Evolutionary conservation across 1,284 basidiomycete genomes (phyloP), one percentile per base, ranked within the genome.

Genomic region (Trichosporon faecale): DNA sequence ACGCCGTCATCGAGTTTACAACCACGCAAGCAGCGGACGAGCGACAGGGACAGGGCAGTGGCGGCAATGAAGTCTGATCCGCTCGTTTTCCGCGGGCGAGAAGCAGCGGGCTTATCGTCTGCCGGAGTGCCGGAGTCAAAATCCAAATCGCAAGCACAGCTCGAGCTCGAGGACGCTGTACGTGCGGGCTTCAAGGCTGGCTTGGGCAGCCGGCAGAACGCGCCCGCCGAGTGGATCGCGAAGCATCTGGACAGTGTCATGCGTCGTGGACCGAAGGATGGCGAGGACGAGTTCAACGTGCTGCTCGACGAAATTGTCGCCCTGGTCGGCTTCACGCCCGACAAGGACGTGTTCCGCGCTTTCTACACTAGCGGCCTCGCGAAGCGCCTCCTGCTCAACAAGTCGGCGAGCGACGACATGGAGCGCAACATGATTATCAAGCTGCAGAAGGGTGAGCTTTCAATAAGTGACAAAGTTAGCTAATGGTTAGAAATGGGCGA

Each of bases 141-240:
- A 49, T 63, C 14, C 40, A 65, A 25, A 57, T 63, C 6, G 2
- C 64, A 40, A 67, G 18, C 27, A 7, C 76, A 76, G 67, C 73
- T 80, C 3, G 80, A 80, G 63, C 72, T 80, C 49, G 73, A 79
- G 72, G 78, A 86, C 69, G 83, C 85, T 0, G 80, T 86, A 46
- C 80, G 86, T 49, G 90, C 92, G 70, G 92, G 91, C 0, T 95
- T 97, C 83, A 86, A 89, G n/a, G 84, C 82, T 14, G 94, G 92
- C 40, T 91, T 98, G 85, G 91, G 91, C 77, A 87, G 88, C 27
- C 87, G 95, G 25, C 89, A 90, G 68, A 91, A 90, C 78, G 95
- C 92, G 74, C 94, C 94, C 4, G 95, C 96, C 0, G 95, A 98
- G 83, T 91, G 95, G 88, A 92, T 97, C 69, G 96, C 97, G 12